Evolutionary conservation across 106 monocot genomes (phyloP).

Genomic region (Dendrobium chrysotoxum): DNA sequence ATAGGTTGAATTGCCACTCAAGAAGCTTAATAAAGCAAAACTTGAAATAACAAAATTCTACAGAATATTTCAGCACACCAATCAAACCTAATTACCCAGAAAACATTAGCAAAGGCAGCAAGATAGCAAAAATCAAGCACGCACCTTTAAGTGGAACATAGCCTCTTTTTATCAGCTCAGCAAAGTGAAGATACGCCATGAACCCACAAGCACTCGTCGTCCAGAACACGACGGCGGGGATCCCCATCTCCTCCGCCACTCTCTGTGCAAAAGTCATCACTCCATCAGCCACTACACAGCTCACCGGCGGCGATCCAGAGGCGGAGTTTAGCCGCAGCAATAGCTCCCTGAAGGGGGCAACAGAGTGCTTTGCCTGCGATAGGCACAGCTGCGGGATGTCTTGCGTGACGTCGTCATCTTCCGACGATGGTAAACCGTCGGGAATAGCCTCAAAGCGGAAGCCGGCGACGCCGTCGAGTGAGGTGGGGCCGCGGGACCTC

Average conservation of each 20-base stretch:
- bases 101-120: background rate
- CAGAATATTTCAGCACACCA: background rate
- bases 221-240: constrained; percentile 25
- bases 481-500: constrained; percentile 16
- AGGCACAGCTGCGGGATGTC: constrained; percentile 36
- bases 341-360: constrained; percentile 32
- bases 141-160: constrained; percentile 22
- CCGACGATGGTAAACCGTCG: constrained; percentile 46
- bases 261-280: constrained; percentile 22
- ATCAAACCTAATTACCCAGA: background rate
- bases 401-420: constrained; percentile 28
- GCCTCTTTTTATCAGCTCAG: constrained; percentile 22
- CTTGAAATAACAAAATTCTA: too few relatives aligned
- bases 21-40: too few relatives aligned
- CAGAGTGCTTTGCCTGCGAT: constrained; percentile 23
- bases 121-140: background rate
- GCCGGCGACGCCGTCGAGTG: constrained; percentile 21
- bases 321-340: constrained; percentile 24
- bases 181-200: constrained; percentile 16
- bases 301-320: constrained; percentile 7
- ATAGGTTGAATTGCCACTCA: too few relatives aligned
- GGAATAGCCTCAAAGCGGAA: constrained; percentile 37
- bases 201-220: constrained; percentile 35
- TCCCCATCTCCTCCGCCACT: constrained; percentile 25
- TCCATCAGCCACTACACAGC: constrained; percentile 21